phyloP scores from a whole-genome alignment of 768 basidiomycete species.

The Russula dissimulans region DNA sequence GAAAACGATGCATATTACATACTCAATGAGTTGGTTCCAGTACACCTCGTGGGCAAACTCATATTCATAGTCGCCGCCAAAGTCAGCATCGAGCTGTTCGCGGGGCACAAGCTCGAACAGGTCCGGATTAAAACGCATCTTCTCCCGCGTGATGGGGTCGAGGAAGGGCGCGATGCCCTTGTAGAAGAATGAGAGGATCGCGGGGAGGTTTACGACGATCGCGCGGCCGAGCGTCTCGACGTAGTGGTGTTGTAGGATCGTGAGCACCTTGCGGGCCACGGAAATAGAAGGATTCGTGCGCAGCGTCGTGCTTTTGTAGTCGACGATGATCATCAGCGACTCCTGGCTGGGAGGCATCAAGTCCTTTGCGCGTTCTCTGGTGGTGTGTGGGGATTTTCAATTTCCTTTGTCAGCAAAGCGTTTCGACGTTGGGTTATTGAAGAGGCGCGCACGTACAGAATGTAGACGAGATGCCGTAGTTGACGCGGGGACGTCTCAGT shows the following conservation, averaged over 20 bases:
- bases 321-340: constrained; percentile 73
- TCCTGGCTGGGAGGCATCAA: constrained; percentile 82
- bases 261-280: constrained; percentile 65
- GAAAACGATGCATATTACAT: constrained; percentile 21
- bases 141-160: constrained; percentile 82
- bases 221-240: constrained; percentile 82
- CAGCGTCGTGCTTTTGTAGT: constrained; percentile 76
- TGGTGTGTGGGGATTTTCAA: neutral
- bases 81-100: constrained; percentile 72
- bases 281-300: constrained; percentile 79
- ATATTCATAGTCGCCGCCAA: constrained; percentile 68
- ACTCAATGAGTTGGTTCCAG: constrained; percentile 74
- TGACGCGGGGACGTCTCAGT: constrained; percentile 71
- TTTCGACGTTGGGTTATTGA: neutral
- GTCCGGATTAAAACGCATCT: constrained; percentile 90
- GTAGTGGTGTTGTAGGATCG: constrained; percentile 82
- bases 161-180: constrained; percentile 81
- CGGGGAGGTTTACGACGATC: constrained; percentile 72
- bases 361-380: constrained; percentile 81
- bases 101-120: constrained; percentile 64
- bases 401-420: neutral
- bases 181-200: constrained; percentile 65
- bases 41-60: constrained; percentile 67
- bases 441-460: constrained; percentile 48
- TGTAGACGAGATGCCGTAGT: constrained; percentile 79